Evolutionary conservation across 495 filamentous ascomycete genomes (phyloP).

Genomic region (Penicillium canescens): DNA sequence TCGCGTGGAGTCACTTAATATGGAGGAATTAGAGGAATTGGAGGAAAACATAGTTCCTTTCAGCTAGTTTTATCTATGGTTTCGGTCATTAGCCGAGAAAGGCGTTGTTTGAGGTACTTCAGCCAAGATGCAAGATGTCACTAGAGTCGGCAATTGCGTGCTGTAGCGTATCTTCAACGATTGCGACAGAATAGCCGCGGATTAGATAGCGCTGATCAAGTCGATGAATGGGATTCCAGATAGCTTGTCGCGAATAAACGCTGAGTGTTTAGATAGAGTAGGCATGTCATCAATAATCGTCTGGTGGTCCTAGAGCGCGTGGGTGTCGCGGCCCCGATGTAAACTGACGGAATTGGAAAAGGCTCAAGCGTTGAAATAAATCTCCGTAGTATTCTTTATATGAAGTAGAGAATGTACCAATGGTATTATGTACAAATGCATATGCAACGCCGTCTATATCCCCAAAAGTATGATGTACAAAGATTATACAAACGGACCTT

Average conservation of each 20-base stretch:
- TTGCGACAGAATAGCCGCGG: not conserved
- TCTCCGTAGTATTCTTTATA: not conserved
- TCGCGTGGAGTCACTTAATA: not conserved
- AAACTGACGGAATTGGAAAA: too few species aligned
- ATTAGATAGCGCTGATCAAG: not conserved
- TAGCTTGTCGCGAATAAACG: not conserved
- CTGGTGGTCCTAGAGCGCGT: too few species aligned
- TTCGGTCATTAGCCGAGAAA: not conserved
- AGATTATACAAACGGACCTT: slow-evolving; percentile 17
- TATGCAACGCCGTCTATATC: slow-evolving; percentile 9
- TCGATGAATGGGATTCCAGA: not conserved
- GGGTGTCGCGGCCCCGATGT: too few species aligned
- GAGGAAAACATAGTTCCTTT: not conserved
- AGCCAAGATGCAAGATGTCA: slow-evolving; percentile 19
- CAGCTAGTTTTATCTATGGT: not conserved
- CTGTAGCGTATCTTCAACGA: not conserved
- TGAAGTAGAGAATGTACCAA: slow-evolving; percentile 12
- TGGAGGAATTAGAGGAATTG: not conserved
- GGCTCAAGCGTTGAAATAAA: not conserved
- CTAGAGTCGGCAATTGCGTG: slow-evolving; percentile 19
- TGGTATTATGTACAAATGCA: slow-evolving; percentile 15
- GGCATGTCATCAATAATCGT: too few species aligned
- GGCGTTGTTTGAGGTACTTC: not conserved
- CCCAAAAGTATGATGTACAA: slow-evolving; percentile 16
- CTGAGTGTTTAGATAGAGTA: too few species aligned